These are phyloP conservation scores for Acrodontium crateriforme DNA, from an alignment of 2,329 filamentous ascomycete species.

Conservation along the genomic window DNA sequence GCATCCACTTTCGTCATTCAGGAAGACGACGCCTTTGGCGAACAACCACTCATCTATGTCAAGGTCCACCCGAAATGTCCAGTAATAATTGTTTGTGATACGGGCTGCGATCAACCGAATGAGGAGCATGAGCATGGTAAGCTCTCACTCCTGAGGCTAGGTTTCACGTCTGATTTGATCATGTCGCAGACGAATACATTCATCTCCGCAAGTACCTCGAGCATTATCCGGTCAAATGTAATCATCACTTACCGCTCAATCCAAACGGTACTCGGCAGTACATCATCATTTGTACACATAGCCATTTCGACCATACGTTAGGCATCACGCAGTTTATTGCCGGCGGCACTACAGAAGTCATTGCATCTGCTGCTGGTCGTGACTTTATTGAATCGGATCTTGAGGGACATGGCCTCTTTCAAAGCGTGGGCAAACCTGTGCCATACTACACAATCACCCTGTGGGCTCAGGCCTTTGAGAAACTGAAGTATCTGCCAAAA, in stretches of 20 bases:
- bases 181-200: slow-evolving; percentile 12
- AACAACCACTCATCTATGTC: slow-evolving; percentile 34
- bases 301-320: slow-evolving; percentile 31
- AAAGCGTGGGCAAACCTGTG: slow-evolving; percentile 22
- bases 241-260: slow-evolving; percentile 26
- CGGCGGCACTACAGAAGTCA: slow-evolving; percentile 14
- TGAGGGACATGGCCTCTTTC: slow-evolving; percentile 28
- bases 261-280: slow-evolving; percentile 21
- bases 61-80: slow-evolving; percentile 24
- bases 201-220: slow-evolving; percentile 31
- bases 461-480: slow-evolving; percentile 28
- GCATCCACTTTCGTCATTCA: slow-evolving; percentile 30
- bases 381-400: slow-evolving; percentile 29
- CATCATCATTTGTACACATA: slow-evolving; percentile 32
- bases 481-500: slow-evolving; percentile 14
- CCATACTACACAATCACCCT: slow-evolving; percentile 29
- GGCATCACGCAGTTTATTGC: slow-evolving; percentile 25
- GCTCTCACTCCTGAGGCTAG: neutral
- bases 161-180: neutral
- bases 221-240: slow-evolving; percentile 23
- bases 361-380: slow-evolving; percentile 24
- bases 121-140: slow-evolving; percentile 13
- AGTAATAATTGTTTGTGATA: slow-evolving; percentile 30
- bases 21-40: slow-evolving; percentile 31
- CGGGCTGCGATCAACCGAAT: slow-evolving; percentile 30